Evolutionary conservation across 345 rosid genomes (phyloP).

Genomic region (Sisymbrium irio): DNA sequence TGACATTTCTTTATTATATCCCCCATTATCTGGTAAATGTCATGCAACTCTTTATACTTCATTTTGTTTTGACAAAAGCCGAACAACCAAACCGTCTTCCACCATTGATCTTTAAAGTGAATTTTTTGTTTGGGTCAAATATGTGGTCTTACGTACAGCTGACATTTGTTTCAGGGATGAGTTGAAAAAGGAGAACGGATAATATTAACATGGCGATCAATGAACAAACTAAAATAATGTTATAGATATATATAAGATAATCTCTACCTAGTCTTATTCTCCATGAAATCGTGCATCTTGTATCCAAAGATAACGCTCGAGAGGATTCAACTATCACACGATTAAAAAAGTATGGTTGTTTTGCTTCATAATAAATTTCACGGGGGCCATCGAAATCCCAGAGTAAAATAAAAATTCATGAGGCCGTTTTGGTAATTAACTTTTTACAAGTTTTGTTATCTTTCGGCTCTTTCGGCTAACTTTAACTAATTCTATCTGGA

Average conservation of each 20-base stretch:
- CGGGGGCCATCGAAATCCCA: not conserved
- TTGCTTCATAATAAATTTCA: not conserved
- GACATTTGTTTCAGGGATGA: not conserved
- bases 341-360: not conserved
- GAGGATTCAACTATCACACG: conserved; percentile 7
- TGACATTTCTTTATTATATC: conserved; percentile 5
- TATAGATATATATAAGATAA: not conserved
- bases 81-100: not conserved
- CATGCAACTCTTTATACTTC: conserved; percentile 8
- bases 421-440: no score
- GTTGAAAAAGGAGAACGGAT: not conserved
- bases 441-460: no score
- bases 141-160: not conserved
- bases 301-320: not conserved
- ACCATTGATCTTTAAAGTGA: not conserved
- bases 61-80: not conserved
- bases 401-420: not conserved
- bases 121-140: not conserved
- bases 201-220: not conserved
- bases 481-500: not conserved
- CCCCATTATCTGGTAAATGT: conserved; percentile 2
- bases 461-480: conserved; percentile 18
- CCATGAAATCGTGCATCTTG: conserved; percentile 3
- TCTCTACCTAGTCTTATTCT: not conserved
- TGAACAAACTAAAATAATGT: not conserved